A percentile compares a stretch with the other conserved stretches of the same genome.
phyloP scores from a whole-genome alignment of 306 rosid genomes.

The Morella rubra region DNA sequence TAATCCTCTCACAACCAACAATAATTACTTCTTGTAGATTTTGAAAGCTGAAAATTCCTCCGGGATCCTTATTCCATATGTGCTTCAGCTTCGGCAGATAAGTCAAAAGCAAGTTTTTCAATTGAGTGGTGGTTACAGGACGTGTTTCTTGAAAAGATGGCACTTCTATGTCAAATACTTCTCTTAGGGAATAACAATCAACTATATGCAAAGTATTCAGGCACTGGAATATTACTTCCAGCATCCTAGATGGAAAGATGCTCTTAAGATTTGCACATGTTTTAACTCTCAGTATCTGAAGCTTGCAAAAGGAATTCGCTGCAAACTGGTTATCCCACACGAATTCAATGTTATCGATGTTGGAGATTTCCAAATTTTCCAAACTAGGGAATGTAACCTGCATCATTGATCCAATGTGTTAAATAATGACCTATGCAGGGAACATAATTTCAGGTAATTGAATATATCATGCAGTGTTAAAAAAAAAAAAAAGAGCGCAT shows the following conservation, averaged over 20 bases:
- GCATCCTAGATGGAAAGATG: not conserved
- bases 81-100: slow-evolving; percentile 31
- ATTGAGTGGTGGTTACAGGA: not conserved
- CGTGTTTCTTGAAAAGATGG: no score
- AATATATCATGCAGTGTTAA: no score
- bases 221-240: not conserved
- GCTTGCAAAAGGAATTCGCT: no score
- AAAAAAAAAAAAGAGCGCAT: no score
- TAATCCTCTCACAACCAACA: slow-evolving; percentile 13
- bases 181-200: not conserved
- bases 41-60: not conserved
- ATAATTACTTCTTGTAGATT: slow-evolving; percentile 1
- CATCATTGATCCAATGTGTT: no score
- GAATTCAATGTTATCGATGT: no score
- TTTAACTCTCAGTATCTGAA: no score
- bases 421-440: not conserved
- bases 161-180: not conserved
- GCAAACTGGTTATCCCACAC: no score
- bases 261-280: no score
- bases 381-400: no score
- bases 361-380: no score
- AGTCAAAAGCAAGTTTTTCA: slow-evolving; percentile 22
- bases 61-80: slow-evolving; percentile 32
- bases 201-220: not conserved
- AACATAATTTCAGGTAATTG: no score